Base-by-base conservation (phyloP, 495 filamentous ascomycete genomes). In the Chaetomium fimeti region DNA sequence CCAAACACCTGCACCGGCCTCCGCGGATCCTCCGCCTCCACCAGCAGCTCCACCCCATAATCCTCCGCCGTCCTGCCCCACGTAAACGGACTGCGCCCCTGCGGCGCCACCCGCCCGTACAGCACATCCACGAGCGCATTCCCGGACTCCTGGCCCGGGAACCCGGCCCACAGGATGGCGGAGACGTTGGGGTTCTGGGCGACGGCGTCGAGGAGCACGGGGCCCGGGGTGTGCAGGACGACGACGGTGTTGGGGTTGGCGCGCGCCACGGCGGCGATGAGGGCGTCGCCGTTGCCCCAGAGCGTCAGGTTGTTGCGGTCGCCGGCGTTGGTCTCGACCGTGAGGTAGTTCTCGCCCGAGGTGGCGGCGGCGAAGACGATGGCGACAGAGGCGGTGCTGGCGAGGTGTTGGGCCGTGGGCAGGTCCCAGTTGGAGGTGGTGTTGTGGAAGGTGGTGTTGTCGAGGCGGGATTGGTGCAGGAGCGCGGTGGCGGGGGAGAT, bases 361-460 rank as follows among this genome's bases (percentile, higher is more conserved):
- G 32, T 57, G 20, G 38, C 36, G 55, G 38, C 32, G 0, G 20
- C 32, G 22, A 57, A 43, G 38, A 43, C 38, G 55, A 42, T 24
- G 36, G 38, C 55, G 38, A 27, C 5, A 4, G n/a, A 0, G 22
- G 55, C 38, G 13, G 36, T 4, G 36, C 22, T 7, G 29, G 53
- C 53, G 53, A 11, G 6, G 29, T 32, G 5, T 1, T 12, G 18
- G 53, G 32, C 53, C 0, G 53, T 8, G 53, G 53, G 28, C n/a
- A 56, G 53, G 53, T 56, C 32, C 29, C 32, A 56, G 32, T 56
- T 56, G 29, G 53, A 36, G 29, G 38, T 43, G 55, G 38, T 27
- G 55, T 20, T 43, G 53, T 22, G 12, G 36, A 38, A 7, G n/a
- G 38, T 24, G 13, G 55, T 43, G 20, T 11, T 43, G 38, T 40